These are phyloP conservation scores for Aspergillus sp. DNA, from an alignment of 2,329 filamentous ascomycete genomes.

Conservation along the genomic window DNA sequence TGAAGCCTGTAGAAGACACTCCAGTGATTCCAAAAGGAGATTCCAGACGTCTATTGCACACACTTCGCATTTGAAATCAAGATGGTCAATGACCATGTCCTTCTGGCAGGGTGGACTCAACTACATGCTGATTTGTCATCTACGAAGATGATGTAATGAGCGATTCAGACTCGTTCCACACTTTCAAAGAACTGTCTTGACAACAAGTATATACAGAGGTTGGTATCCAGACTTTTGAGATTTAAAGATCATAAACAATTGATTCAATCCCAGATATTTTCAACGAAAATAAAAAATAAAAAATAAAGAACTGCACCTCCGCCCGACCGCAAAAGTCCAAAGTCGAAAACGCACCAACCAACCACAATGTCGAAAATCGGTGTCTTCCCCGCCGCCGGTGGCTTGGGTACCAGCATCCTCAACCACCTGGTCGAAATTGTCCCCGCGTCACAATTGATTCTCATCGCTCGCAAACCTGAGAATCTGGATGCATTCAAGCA, in stretches of 20 bases:
- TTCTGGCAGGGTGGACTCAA: no score
- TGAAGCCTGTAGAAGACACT: no score
- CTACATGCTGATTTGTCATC: neutral
- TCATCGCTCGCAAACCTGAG: constrained; percentile 44
- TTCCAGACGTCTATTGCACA: neutral
- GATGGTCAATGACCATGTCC: no score
- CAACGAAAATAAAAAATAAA: no score
- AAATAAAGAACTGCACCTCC: no score
- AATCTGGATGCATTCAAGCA: constrained; percentile 14
- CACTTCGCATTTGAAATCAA: neutral
- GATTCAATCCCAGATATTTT: neutral
- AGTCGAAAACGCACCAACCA: neutral
- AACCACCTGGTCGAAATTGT: constrained; percentile 48
- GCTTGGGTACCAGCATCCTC: constrained; percentile 53
- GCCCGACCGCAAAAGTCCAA: no score
- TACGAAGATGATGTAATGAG: neutral
- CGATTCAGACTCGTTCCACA: neutral
- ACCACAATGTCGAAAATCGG: constrained; percentile 20
- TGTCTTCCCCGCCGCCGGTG: constrained; percentile 53
- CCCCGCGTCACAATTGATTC: constrained; percentile 47
- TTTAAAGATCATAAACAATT: no score
- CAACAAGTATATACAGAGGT: neutral
- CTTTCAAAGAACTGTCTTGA: neutral
- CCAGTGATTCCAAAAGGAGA: neutral
- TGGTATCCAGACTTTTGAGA: neutral